These are phyloP conservation scores for Tricholoma saponaceum DNA, from an alignment of 768 basidiomycete genomes.

Conservation along the genomic window DNA sequence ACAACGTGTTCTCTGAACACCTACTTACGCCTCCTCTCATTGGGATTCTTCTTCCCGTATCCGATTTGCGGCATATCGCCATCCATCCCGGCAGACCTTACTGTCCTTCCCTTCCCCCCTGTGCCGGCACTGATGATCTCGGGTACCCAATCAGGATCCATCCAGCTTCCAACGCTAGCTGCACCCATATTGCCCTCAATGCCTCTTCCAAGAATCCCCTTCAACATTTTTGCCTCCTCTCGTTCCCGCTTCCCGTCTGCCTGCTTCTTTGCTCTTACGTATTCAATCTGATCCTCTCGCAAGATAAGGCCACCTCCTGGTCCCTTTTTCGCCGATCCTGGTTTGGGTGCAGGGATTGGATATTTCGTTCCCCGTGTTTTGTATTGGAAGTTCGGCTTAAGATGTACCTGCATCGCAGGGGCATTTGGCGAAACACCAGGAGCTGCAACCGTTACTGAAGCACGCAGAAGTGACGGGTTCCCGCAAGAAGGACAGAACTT, in stretches of 20 bases:
- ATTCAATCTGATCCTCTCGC: conserved; percentile 91
- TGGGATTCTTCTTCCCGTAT: conserved; percentile 86
- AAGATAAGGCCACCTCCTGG: conserved; percentile 81
- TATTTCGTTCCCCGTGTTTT: conserved; percentile 87
- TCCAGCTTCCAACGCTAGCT: conserved; percentile 71
- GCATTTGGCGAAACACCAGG: conserved; percentile 56
- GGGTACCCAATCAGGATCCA: conserved; percentile 94
- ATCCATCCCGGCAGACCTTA: conserved; percentile 46
- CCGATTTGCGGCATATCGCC: conserved; percentile 82
- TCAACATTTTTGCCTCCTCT: conserved; percentile 74
- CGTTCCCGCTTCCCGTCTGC: conserved; percentile 71
- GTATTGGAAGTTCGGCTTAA: conserved; percentile 96
- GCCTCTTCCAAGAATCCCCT: conserved; percentile 49
- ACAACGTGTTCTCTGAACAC: conserved; percentile 1
- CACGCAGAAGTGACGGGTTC: conserved; percentile 84
- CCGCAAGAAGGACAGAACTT: conserved; percentile 99
- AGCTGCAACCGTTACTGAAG: conserved; percentile 81
- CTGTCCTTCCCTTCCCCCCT: conserved; percentile 67
- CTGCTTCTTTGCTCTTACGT: conserved; percentile 74
- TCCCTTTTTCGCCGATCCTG: conserved; percentile 82
- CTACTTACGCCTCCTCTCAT: conserved; percentile 67
- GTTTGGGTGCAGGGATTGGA: conserved; percentile 86
- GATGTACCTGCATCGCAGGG: conserved; percentile 80
- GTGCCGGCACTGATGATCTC: conserved; percentile 66
- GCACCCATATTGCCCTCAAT: conserved; percentile 45